Base-by-base conservation (phyloP, 2,329 filamentous ascomycete genomes). In the Elsinoe necatrix region DNA sequence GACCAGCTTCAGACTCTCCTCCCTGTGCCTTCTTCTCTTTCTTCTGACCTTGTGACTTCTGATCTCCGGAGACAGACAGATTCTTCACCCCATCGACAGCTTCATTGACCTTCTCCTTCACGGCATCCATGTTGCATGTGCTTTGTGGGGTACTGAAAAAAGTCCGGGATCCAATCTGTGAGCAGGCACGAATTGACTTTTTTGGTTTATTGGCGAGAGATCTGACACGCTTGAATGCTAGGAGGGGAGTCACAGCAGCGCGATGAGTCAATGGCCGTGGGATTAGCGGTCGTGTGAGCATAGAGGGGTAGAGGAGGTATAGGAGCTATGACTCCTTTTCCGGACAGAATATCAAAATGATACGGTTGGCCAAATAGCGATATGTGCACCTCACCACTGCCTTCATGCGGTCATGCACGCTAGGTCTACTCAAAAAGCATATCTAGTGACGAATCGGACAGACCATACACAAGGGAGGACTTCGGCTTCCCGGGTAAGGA, bases 41-140 rank as follows among this genome's bases (percentile, higher is more conserved):
- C 63, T 74, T 71, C 63, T 71, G 64, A 66, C 68, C 63, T 65
- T 65, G 66, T 65, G 65, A 61, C 18, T 54, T 57, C n/a, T 59
- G 31, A 42, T 68, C 67, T 16, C 66, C 67, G 31, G 63, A 63
- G 60, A 84, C 76, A 45, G 77, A 72, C 58, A 83, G 74, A 61
- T 82, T 80, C 72, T 84, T 84, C 63, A 83, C 77, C 58, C 75
- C 77, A 64, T 83, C 81, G 60, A 75, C 73, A 61, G 78, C 73
- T 61, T 73, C 77, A 64, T 83, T 81, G 60, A 75, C 73, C 61
- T 78, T 73, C 61, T 72, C 57, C 43, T 61, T 60, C 11, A 60
- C 58, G 16, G 58, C 54, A 31, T 62, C 59, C 54, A 60, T 58
- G 23, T 35, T 45, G 54, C 54, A 56, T 42, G 21, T 42, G 20